Percentiles rank a stretch among this genome's conserved stretches.
Evolutionary conservation across 495 filamentous ascomycete species (phyloP).

Genomic region (Talaromyces adpressus): DNA sequence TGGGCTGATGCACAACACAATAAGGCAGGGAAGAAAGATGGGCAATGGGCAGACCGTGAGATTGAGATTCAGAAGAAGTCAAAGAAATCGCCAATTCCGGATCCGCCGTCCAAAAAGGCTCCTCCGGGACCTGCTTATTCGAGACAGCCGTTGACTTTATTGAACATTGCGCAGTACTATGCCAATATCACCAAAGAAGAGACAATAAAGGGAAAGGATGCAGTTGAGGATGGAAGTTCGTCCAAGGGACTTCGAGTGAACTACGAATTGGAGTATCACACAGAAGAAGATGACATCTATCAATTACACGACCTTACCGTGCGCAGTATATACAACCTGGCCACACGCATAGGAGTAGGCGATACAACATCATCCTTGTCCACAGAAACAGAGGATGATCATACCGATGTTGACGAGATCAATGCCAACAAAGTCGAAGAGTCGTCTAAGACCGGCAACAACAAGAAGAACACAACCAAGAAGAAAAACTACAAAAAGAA

Average conservation of each 20-base stretch:
- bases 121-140: constrained; percentile 90
- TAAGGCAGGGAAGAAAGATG: background rate
- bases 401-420: constrained; percentile 4
- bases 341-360: constrained; percentile 63
- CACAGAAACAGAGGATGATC: constrained; percentile 13
- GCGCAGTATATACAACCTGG: constrained; percentile 69
- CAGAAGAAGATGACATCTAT: constrained; percentile 65
- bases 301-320: constrained; percentile 80
- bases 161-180: constrained; percentile 82
- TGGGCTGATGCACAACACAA: constrained; percentile 30
- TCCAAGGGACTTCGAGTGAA: constrained; percentile 45
- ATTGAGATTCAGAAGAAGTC: constrained; percentile 41
- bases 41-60: constrained; percentile 45
- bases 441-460: constrained; percentile 8
- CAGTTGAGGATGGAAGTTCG: constrained; percentile 25
- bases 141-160: constrained; percentile 67
- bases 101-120: constrained; percentile 61
- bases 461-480: background rate
- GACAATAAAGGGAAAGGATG: constrained; percentile 27
- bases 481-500: constrained; percentile 35
- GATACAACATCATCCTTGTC: constrained; percentile 22
- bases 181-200: constrained; percentile 90
- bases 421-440: constrained; percentile 17
- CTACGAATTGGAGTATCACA: constrained; percentile 84
- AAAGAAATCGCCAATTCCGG: constrained; percentile 58